phyloP scores from a whole-genome alignment of 2,329 filamentous ascomycete genomes.

The Colletotrichum sp. region DNA sequence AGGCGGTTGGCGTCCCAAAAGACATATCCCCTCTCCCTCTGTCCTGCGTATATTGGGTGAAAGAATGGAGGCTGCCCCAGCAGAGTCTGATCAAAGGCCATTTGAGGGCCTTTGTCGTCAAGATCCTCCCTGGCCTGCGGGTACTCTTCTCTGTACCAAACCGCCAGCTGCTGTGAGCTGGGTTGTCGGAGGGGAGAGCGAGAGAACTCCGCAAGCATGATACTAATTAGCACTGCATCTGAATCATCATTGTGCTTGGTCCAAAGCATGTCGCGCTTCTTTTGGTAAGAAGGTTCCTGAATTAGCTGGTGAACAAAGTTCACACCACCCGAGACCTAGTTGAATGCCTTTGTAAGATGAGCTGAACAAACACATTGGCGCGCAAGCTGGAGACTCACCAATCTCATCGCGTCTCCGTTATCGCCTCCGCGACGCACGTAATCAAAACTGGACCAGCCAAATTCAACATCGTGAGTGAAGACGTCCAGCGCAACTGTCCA shows the following conservation, averaged over 20 bases:
- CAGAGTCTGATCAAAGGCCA: neutral
- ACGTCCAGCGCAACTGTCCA: neutral
- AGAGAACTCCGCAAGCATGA: neutral
- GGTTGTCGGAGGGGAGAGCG: neutral
- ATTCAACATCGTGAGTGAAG: neutral
- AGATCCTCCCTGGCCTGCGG: neutral
- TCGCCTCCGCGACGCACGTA: rapidly evolving
- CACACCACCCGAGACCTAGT: neutral
- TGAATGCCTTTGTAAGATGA: neutral
- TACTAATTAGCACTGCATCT: neutral
- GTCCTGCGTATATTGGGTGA: neutral
- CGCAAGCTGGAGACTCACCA: neutral
- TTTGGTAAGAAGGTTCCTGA: neutral
- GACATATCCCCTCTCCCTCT: neutral
- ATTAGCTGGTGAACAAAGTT: neutral
- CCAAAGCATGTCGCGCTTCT: neutral
- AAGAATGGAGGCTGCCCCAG: neutral
- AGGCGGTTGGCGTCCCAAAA: neutral
- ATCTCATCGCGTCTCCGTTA: neutral
- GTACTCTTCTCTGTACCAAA: neutral
- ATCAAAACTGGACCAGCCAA: neutral
- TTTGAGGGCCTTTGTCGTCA: neutral
- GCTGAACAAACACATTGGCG: neutral
- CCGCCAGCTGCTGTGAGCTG: neutral
- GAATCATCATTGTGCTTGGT: rapidly evolving